Percentiles rank a stretch among this genome's conserved stretches.
Evolutionary conservation across 1,284 basidiomycete species (phyloP).

Genomic region (Ganoderma boninense): DNA sequence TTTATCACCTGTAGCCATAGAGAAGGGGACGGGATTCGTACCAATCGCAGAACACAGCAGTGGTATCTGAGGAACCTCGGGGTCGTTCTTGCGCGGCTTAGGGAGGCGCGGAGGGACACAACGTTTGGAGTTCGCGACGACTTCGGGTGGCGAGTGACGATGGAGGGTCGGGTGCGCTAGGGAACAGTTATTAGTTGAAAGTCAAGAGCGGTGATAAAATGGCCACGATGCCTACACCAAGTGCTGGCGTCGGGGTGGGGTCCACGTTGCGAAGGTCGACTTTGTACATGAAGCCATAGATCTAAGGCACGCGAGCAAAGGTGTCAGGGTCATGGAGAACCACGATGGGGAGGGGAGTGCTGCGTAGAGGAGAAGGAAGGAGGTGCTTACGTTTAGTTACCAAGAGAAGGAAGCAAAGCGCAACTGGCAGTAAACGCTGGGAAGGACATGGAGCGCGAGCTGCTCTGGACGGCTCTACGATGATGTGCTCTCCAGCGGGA

Average conservation of each 20-base stretch:
- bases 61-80: conserved; percentile 66
- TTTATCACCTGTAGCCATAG: conserved; percentile 58
- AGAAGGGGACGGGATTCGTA: conserved; percentile 67
- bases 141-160: conserved; percentile 84
- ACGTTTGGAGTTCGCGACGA: conserved; percentile 91
- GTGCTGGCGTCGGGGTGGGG: conserved; percentile 91
- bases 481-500: conserved; percentile 88
- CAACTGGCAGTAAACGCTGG: conserved; percentile 90
- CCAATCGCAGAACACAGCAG: conserved; percentile 76
- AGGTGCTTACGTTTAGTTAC: conserved; percentile 84
- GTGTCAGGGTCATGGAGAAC: conserved; percentile 42
- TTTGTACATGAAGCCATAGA: conserved; percentile 96
- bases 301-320: conserved; percentile 50
- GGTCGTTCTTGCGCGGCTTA: conserved; percentile 81
- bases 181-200: conserved; percentile 26
- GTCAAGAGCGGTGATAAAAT: conserved; percentile 12
- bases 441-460: conserved; percentile 88
- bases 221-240: conserved; percentile 79
- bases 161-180: conserved; percentile 88
- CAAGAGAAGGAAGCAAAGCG: conserved; percentile 93
- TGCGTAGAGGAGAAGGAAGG: conserved; percentile 35
- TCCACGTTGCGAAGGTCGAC: conserved; percentile 92
- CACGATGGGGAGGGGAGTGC: conserved; percentile 25
- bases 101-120: conserved; percentile 90
- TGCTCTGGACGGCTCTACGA: conserved; percentile 91